Base-by-base conservation (phyloP, 805 yeast species). In the Candida verbasci region DNA sequence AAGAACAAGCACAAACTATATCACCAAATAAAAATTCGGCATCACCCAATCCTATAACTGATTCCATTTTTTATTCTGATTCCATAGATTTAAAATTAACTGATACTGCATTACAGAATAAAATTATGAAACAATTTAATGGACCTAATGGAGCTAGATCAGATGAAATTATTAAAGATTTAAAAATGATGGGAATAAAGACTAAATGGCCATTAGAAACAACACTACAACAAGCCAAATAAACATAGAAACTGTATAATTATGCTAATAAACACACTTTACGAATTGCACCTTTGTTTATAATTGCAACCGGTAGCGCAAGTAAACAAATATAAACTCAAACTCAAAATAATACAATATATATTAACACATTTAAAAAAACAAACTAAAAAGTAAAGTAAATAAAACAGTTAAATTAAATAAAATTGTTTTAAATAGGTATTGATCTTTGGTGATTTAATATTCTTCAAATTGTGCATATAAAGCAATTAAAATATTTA, bases 401-500 rank as follows among this genome's bases (percentile, higher is more conserved):
- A n/a, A n/a, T n/a, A n/a, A n/a, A n/a, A n/a, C n/a, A n/a, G n/a
- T n/a, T n/a, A n/a, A n/a, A n/a, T n/a, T n/a, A n/a, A n/a, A n/a
- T n/a, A n/a, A n/a, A n/a, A n/a, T n/a, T n/a, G n/a, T n/a, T n/a
- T n/a, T n/a, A n/a, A n/a, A n/a, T n/a, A n/a, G n/a, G n/a, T n/a
- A n/a, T n/a, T n/a, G n/a, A n/a, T n/a, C n/a, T n/a, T n/a, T n/a
- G n/a, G n/a, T n/a, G 12, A 16, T 17, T 40, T 52, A 67, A 50
- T 54, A 61, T 41, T 67, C 71, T 52, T 67, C 72, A 46, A 67
- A 65, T 52, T 68, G 74, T 24, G 80, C 73, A 54, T 76, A 76
- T 38, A 74, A 62, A 5, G 77, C 73, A 51, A 73, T 52, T 22
- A 64, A 52, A 22, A 73, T 57, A 43, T 69, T 66, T 45, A 76